A percentile compares a stretch with the other conserved stretches of the same genome.
phyloP scores from a whole-genome alignment of 2,329 filamentous ascomycete species.

The Ophiostoma perfectum region DNA sequence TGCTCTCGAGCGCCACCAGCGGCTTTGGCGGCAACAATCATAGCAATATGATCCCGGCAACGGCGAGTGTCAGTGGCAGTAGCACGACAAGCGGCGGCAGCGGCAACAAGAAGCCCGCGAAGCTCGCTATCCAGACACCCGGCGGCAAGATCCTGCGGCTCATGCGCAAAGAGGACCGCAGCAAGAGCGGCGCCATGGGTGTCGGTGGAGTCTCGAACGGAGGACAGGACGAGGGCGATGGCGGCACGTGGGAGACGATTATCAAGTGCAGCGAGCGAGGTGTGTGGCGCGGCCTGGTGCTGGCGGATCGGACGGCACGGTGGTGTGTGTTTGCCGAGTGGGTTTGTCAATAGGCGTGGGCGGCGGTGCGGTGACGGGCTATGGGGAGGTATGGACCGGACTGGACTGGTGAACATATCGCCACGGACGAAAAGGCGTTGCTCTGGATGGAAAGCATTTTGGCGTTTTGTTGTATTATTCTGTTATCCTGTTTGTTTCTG shows the following conservation, averaged over 20 bases:
- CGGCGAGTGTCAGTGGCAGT: conserved; percentile 44
- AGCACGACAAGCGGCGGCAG: conserved; percentile 38
- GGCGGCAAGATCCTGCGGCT: conserved; percentile 89
- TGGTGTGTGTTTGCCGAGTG: conserved; percentile 95
- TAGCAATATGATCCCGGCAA: conserved; percentile 38
- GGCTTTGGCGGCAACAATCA: conserved; percentile 32
- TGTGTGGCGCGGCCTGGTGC: conserved; percentile 72
- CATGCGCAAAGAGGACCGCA: conserved; percentile 71
- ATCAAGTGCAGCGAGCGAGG: conserved; percentile 84
- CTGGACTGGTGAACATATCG: no score
- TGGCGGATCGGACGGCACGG: conserved; percentile 75
- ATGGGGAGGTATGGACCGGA: no score
- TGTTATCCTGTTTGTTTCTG: no score
- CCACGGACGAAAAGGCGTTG: no score
- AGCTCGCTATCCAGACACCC: conserved; percentile 89
- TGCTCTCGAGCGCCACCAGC: conserved; percentile 53
- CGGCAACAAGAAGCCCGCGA: conserved; percentile 72
- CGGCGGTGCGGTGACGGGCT: no score
- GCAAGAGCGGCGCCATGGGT: conserved; percentile 38
- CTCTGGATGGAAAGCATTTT: no score
- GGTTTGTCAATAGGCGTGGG: conserved; percentile 46
- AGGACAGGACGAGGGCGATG: conserved; percentile 59
- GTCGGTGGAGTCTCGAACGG: conserved; percentile 36
- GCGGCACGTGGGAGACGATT: conserved; percentile 80
- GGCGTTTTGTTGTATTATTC: no score